These are phyloP conservation scores for Cutaneotrichosporon cyanovorans DNA, from an alignment of 1,284 basidiomycete genomes.

Conservation along the genomic window DNA sequence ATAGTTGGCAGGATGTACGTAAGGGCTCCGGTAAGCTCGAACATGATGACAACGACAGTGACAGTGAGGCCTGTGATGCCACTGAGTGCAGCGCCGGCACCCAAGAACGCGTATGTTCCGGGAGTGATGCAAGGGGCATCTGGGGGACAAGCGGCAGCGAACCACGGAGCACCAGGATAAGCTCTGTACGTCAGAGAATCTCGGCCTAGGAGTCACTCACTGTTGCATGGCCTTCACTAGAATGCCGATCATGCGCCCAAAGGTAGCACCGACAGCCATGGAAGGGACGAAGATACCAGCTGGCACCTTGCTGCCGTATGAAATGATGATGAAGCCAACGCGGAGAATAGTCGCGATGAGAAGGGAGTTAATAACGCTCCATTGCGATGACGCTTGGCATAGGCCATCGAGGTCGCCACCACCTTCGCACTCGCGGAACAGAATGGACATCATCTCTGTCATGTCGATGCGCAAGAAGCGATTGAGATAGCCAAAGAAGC, in stretches of 20 bases:
- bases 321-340: constrained; percentile 76
- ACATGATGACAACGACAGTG: constrained; percentile 99
- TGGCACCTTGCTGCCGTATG: constrained; percentile 94
- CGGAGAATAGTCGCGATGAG: constrained; percentile 86
- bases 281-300: constrained; percentile 97
- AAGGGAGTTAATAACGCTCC: constrained; percentile 89
- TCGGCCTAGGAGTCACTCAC: constrained; percentile 48
- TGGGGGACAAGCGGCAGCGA: constrained; percentile 72
- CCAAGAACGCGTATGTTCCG: constrained; percentile 92
- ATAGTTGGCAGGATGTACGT: constrained; percentile 98
- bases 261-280: constrained; percentile 94
- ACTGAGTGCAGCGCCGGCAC: constrained; percentile 87
- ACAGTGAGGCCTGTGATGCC: constrained; percentile 96
- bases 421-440: constrained; percentile 94
- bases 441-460: constrained; percentile 93
- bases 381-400: constrained; percentile 87
- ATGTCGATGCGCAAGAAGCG: constrained; percentile 94
- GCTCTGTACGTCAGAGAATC: constrained; percentile 51
- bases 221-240: constrained; percentile 84
- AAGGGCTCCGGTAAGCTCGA: constrained; percentile 95
- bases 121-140: constrained; percentile 96
- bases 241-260: constrained; percentile 92
- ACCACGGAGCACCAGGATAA: constrained; percentile 74
- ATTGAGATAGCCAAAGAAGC: constrained; percentile 88
- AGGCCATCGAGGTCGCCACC: constrained; percentile 85